phyloP scores from a whole-genome alignment of 2,329 filamentous ascomycete species.

The Cladorrhinum sp. region DNA sequence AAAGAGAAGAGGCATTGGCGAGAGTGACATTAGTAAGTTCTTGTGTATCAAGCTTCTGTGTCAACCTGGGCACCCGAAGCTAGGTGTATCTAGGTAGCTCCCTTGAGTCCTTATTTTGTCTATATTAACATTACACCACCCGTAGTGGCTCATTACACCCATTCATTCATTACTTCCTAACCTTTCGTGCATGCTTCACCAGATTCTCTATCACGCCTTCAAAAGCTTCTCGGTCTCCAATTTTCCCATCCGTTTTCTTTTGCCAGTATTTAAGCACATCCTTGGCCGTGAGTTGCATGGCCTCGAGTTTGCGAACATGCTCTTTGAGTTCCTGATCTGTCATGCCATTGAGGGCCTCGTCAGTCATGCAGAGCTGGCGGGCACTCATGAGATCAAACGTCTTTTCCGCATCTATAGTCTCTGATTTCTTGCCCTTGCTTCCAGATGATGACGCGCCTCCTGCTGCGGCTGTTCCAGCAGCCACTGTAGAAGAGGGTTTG shows the following conservation, averaged over 20 bases:
- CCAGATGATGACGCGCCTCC: background rate
- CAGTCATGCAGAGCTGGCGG: constrained; percentile 73
- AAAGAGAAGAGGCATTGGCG: too few species aligned
- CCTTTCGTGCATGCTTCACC: constrained; percentile 84
- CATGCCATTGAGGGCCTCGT: constrained; percentile 76
- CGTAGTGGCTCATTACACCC: background rate
- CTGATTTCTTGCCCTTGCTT: background rate
- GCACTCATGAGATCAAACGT: constrained; percentile 77
- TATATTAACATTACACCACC: background rate
- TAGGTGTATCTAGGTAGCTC: constrained; percentile 2
- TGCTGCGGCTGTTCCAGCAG: background rate
- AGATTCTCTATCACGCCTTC: constrained; percentile 96
- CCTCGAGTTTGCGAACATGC: constrained; percentile 68
- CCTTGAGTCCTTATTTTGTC: background rate
- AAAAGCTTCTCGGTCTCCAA: constrained; percentile 89
- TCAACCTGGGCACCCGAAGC: too few species aligned
- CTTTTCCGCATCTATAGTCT: constrained; percentile 47
- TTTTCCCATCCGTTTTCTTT: constrained; percentile 77
- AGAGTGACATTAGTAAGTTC: too few species aligned
- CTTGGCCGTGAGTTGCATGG: constrained; percentile 67
- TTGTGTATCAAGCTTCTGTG: background rate
- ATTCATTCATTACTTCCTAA: constrained; percentile 58
- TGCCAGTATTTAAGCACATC: constrained; percentile 86
- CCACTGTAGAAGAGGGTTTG: constrained; percentile 37
- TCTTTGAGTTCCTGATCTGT: constrained; percentile 70